Base-by-base conservation (phyloP, 352 stramenopile species). In the Blastocystis hominis region DNA sequence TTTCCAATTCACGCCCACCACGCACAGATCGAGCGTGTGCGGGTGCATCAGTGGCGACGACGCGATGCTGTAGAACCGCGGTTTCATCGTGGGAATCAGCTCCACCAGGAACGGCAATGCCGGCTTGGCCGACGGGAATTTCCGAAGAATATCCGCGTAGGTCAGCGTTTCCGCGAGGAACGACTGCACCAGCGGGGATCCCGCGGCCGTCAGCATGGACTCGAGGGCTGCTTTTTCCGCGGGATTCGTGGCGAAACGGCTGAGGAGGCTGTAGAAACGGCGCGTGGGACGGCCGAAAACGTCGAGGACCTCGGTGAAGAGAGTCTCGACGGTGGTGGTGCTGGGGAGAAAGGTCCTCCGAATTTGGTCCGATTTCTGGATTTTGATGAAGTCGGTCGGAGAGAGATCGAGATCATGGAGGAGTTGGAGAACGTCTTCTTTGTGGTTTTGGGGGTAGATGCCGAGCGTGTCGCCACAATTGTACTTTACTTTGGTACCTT, bases 31-130 rank as follows among this genome's bases (percentile, higher is more conserved):
- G 55, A 96, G 92, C 68, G 91, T 92, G 53, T 89, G 92, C 44
- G 92, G 92, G 89, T 94, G 93, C 89, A 93, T 91, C 90, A 94
- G 93, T 91, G 93, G 94, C 77, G 91, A 94, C 36, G 92, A 95
- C n/a, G 93, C 93, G 81, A 96, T 95, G 55, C 92, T 95, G 90
- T 96, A 96, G 90, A 94, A 93, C n/a, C 93, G 93, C 77, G 93
- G 89, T 89, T 93, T 94, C 86, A 96, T 94, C 75, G 91, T 91
- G 44, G 92, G 93, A 86, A 95, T 91, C 55, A 94, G 89, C 47
- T 86, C 89, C 36, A 95, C 47, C 24, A 95, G 89, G 55, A 95
- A 89, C 7, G 88, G 75, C 53, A 95, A 86, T 7, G 89, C 91
- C 69, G 92, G 91, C 3, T 92, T 92, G 1, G 92, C 92, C 70